These are phyloP conservation scores for Kwoniella mangroviensis DNA, from an alignment of 768 basidiomycete species.

Conservation along the genomic window DNA sequence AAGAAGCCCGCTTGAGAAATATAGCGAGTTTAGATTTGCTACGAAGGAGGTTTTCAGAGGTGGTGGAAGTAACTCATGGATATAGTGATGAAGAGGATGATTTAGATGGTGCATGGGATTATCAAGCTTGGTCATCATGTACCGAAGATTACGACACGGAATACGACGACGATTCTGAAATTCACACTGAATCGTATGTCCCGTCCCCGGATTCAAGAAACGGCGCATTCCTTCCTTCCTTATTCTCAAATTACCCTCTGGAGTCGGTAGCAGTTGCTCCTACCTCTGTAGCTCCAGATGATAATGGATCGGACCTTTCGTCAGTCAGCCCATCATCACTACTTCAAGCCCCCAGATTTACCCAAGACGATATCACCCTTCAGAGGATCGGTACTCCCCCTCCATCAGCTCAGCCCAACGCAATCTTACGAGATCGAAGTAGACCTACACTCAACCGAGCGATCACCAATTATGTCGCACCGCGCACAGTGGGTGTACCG, in stretches of 20 bases:
- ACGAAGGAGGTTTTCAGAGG: slow-evolving; percentile 46
- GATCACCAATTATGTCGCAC: slow-evolving; percentile 34
- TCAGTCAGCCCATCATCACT: slow-evolving; percentile 13
- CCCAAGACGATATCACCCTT: neutral
- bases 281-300: neutral
- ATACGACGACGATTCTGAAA: slow-evolving; percentile 40
- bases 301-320: slow-evolving; percentile 12
- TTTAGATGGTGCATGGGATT: slow-evolving; percentile 15
- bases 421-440: slow-evolving; percentile 22
- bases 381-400: slow-evolving; percentile 40
- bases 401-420: slow-evolving; percentile 31
- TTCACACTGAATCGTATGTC: slow-evolving; percentile 40
- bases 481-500: slow-evolving; percentile 28
- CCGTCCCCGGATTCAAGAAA: slow-evolving; percentile 41
- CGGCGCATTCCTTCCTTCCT: slow-evolving; percentile 12
- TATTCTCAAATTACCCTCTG: slow-evolving; percentile 46
- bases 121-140: slow-evolving; percentile 41
- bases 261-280: slow-evolving; percentile 31
- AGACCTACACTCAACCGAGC: slow-evolving; percentile 29
- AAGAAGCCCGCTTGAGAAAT: slow-evolving; percentile 39
- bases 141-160: neutral
- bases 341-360: slow-evolving; percentile 11
- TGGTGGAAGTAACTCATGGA: slow-evolving; percentile 45
- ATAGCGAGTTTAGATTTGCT: slow-evolving; percentile 44
- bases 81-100: slow-evolving; percentile 34